Percentiles rank a stretch among this genome's conserved stretches.
Evolutionary conservation across 1,139 yeast genomes (phyloP).

Genomic region (Geotrichum histeridarum): DNA sequence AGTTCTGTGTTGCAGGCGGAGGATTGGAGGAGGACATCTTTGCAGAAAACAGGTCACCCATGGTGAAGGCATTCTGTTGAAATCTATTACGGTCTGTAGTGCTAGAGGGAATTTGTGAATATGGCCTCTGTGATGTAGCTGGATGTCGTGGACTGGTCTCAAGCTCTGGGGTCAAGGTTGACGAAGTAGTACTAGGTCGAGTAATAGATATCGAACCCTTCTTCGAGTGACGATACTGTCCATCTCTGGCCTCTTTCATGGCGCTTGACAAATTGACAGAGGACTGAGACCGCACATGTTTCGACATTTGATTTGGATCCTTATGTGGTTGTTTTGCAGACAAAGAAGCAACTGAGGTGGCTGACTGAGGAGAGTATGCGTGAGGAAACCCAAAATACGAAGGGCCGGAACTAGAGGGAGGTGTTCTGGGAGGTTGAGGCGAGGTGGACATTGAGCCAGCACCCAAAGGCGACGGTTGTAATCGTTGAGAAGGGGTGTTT

Average conservation of each 20-base stretch:
- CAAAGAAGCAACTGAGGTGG: constrained; percentile 1
- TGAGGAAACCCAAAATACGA: constrained; percentile 2
- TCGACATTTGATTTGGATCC: neutral
- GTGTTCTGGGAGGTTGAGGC: too few relatives aligned
- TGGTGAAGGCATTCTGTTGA: neutral
- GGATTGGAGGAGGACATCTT: neutral
- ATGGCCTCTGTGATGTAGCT: neutral
- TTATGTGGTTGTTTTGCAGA: neutral
- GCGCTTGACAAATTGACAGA: constrained; percentile 16
- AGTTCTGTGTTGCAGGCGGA: neutral
- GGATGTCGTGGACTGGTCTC: neutral
- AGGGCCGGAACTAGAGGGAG: neutral
- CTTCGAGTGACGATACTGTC: constrained; percentile 11
- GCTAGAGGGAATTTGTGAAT: neutral
- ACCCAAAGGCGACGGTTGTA: neutral
- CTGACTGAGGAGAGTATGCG: neutral
- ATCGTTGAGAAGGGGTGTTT: neutral
- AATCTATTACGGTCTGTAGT: neutral
- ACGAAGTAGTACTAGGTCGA: constrained; percentile 4
- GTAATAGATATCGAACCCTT: neutral
- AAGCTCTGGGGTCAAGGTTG: neutral
- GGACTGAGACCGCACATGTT: constrained; percentile 10
- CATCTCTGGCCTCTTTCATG: constrained; percentile 16
- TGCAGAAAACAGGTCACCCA: neutral
- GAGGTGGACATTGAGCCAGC: neutral